phyloP scores from a whole-genome alignment of 768 basidiomycete species.

The Mycena olivaceomarginata region DNA sequence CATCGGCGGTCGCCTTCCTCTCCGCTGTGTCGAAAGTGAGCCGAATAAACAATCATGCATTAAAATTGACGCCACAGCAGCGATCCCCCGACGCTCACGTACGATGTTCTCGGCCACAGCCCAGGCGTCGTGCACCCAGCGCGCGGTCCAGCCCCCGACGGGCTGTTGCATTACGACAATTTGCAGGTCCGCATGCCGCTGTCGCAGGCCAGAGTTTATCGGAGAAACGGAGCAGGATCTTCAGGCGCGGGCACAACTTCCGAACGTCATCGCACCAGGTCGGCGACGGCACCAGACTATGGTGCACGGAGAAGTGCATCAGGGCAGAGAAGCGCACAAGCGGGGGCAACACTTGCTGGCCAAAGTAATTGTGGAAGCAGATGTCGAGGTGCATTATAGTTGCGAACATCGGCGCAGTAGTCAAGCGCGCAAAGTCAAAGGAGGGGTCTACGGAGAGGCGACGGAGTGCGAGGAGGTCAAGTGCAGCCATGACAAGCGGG shows the following conservation, averaged over 20 bases:
- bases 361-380: no score
- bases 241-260: slow-evolving; percentile 19
- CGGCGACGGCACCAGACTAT: no score
- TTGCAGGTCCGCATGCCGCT: slow-evolving; percentile 28
- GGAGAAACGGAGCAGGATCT: slow-evolving; percentile 36
- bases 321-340: no score
- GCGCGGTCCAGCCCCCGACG: slow-evolving; percentile 17
- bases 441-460: no score
- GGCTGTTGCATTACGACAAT: slow-evolving; percentile 36
- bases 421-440: no score
- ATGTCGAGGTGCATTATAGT: no score
- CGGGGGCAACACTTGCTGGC: no score
- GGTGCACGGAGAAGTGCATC: no score
- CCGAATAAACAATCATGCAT: not conserved
- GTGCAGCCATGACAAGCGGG: no score
- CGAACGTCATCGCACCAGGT: no score
- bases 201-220: slow-evolving; percentile 1
- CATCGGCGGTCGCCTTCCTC: not conserved
- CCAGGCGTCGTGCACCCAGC: slow-evolving; percentile 41
- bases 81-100: slow-evolving; percentile 21
- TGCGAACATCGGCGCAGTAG: no score
- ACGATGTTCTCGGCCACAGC: slow-evolving; percentile 36
- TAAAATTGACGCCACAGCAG: slow-evolving; percentile 18
- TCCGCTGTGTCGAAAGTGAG: not conserved
- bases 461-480: no score